A percentile compares a stretch with the other conserved stretches of the same genome.
phyloP scores from a whole-genome alignment of 2,329 filamentous ascomycete genomes.

The Aspergillus nomiae region DNA sequence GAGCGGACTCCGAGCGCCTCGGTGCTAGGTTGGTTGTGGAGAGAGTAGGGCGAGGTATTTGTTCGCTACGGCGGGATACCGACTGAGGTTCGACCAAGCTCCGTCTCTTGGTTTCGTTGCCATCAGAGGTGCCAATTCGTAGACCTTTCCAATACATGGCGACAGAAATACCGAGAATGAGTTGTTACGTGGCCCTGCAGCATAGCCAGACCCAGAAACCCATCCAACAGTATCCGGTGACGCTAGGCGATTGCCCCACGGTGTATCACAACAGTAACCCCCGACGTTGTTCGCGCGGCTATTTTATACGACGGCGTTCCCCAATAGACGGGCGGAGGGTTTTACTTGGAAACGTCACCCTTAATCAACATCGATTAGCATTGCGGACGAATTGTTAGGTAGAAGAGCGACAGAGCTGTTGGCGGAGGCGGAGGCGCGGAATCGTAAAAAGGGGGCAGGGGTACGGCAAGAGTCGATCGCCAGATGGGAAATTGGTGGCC shows the following conservation, averaged over 20 bases:
- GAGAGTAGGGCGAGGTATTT: conserved; percentile 36
- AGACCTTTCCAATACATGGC: conserved; percentile 46
- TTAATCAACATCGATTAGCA: conserved; percentile 18
- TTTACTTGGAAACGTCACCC: conserved; percentile 13
- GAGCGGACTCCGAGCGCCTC: conserved; percentile 38
- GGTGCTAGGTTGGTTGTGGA: conserved; percentile 31
- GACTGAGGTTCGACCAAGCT: conserved; percentile 32
- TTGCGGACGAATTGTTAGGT: conserved; percentile 14
- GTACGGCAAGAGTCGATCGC: conserved; percentile 18
- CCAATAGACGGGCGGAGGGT: conserved; percentile 7
- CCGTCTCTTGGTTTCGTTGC: conserved; percentile 37
- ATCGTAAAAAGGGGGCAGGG: conserved; percentile 20
- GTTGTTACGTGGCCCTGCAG: conserved; percentile 22
- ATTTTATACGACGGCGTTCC: conserved; percentile 2
- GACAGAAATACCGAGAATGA: conserved; percentile 22
- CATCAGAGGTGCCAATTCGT: conserved; percentile 36
- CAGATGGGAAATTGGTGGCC: conserved; percentile 9
- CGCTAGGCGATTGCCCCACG: neutral
- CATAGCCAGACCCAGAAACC: conserved; percentile 18
- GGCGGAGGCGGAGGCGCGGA: conserved; percentile 14
- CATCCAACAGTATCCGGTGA: conserved; percentile 20
- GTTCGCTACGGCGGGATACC: conserved; percentile 39
- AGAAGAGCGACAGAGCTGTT: neutral
- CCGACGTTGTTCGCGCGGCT: neutral
- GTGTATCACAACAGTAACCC: neutral